Conservation (phyloP, 2,329 filamentous ascomycete species). For the Apiospora phragmitis region DNA sequence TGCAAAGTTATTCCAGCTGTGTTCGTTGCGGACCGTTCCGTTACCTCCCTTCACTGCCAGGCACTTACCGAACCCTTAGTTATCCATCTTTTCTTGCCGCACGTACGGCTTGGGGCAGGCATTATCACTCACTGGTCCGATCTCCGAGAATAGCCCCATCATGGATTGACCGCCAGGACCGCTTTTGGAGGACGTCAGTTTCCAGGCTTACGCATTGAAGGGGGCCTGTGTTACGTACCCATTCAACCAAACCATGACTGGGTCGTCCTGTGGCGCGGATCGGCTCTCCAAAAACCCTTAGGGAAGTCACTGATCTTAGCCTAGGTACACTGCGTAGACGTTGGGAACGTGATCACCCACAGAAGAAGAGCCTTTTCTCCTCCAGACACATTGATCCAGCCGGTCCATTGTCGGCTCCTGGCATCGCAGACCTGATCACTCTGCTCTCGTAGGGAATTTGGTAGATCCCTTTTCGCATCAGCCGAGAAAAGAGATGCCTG, state of each 20-base stretch:
- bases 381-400: conserved; percentile 16
- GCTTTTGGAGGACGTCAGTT: conserved; percentile 9
- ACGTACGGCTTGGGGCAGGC: neutral
- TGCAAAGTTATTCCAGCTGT: conserved; percentile 22
- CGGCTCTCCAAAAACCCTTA: conserved; percentile 19
- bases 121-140: conserved; percentile 14
- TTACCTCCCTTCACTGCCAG: conserved; percentile 13
- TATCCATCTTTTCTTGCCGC: neutral
- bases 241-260: conserved; percentile 16
- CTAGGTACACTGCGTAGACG: too few relatives aligned
- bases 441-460: conserved; percentile 14
- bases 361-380: conserved; percentile 17
- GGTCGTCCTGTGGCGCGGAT: conserved; percentile 12
- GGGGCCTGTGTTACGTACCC: conserved; percentile 4
- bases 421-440: conserved; percentile 15
- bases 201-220: neutral
- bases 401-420: conserved; percentile 19
- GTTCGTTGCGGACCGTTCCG: conserved; percentile 17
- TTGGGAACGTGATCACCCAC: neutral
- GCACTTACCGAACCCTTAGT: conserved; percentile 9
- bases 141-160: conserved; percentile 21
- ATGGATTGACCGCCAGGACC: conserved; percentile 19
- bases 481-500: neutral
- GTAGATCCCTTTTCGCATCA: neutral
- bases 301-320: neutral